Base-by-base conservation (phyloP, 1,139 yeast species). In the Kodamaea plutei region DNA sequence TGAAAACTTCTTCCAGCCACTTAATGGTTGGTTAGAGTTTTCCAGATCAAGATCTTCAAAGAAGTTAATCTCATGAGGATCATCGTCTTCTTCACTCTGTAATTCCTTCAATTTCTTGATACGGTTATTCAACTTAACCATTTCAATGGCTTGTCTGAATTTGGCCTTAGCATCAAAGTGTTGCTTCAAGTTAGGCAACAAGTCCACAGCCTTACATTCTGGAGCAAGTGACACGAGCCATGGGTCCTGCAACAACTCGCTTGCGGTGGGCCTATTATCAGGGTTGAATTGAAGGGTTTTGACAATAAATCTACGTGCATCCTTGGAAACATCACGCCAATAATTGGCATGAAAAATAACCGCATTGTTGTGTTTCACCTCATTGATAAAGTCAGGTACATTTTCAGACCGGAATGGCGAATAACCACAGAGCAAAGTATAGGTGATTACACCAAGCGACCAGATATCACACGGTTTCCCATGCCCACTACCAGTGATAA, bases 371-470 rank as follows among this genome's bases (percentile, higher is more conserved):
- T 70, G 59, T 39, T 66, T 61, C 30, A 87, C 94, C 54, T 89
- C 97, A 30, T 72, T 73, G 30, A 89, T 60, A 50, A 89, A 89
- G 41, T 84, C 95, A 33, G 72, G 74, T 4, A 84, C 87, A 36
- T 76, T 82, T 50, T 89, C 96, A 1, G 95, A 78, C 30, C 89
- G 65, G 59, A 89, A 88, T 4, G 97, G 96, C 6, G 95, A 82
- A 56, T 88, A 88, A 1, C 98, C 98, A 48, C 94, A 87, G 31
- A 91, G 69, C 33, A 89, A 64, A 0, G 96, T 88, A 56, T 88
- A 91, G 1, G 95, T 77, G 31, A 91, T 84, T 7, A 88, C 95
- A 15, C 96, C 96, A 26, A 88, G 56, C 2, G 94, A 82, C 96
- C 96, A 88, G 26, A 88, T 72, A 53, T 45, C 96, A 55, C 95